Conservation (phyloP, 1,284 basidiomycete genomes). For the Cryptococcus jaspeensis region DNA sequence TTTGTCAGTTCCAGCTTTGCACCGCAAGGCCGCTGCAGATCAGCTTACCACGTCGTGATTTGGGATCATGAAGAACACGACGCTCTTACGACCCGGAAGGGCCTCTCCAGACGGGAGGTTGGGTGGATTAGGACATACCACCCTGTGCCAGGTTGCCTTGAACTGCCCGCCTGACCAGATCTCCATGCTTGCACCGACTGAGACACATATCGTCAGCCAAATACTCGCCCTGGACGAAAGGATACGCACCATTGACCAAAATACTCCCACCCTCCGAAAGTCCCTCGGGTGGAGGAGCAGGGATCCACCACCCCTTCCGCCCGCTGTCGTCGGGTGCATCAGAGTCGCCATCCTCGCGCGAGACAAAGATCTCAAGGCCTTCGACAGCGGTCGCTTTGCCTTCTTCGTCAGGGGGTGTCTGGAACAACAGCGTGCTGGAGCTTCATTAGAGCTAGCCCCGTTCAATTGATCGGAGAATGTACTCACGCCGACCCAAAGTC, state of each 20-base stretch:
- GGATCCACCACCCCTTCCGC: conserved; percentile 14
- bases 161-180: conserved; percentile 13
- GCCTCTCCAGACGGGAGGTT: conserved; percentile 1
- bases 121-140: conserved; percentile 1
- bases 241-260: conserved; percentile 14
- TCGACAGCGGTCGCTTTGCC: conserved; percentile 11
- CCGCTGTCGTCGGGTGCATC: conserved; percentile 8
- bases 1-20: background rate
- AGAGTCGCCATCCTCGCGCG: conserved; percentile 5
- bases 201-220: background rate
- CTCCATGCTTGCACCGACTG: conserved; percentile 15
- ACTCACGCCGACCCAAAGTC: conserved; percentile 13
- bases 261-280: conserved; percentile 6
- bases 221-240: background rate
- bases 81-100: conserved; percentile 4
- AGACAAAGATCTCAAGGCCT: conserved; percentile 17
- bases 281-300: conserved; percentile 10
- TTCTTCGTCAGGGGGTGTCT: conserved; percentile 6
- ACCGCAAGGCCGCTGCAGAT: background rate
- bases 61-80: conserved; percentile 11
- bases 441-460: background rate
- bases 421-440: conserved; percentile 12
- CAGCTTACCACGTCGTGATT: conserved; percentile 5
- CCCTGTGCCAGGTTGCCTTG: conserved; percentile 15
- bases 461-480: too few species aligned